These are phyloP conservation scores for Trametes coccinea DNA, from an alignment of 768 basidiomycete genomes.

Conservation along the genomic window DNA sequence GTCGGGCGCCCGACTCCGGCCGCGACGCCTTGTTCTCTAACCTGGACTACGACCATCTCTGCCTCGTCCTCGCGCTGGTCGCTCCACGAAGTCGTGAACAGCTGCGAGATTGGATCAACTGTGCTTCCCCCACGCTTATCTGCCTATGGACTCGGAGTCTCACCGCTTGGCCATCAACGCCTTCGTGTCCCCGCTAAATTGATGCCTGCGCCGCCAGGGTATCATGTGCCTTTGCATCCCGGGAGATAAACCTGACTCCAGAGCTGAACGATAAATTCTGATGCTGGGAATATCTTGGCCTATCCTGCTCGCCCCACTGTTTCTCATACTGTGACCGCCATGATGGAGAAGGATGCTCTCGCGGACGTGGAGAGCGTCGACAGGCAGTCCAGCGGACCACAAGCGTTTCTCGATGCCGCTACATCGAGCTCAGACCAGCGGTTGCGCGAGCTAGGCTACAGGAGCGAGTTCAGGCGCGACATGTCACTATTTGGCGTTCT, in stretches of 20 bases:
- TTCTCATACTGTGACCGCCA: not conserved
- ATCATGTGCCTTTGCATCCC: conserved; percentile 4
- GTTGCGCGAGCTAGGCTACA: conserved; percentile 53
- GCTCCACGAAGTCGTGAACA: too few species aligned
- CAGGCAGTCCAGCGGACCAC: not conserved
- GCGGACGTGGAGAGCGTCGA: conserved; percentile 17
- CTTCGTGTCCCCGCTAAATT: too few species aligned
- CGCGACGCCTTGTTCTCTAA: not conserved
- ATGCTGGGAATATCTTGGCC: not conserved
- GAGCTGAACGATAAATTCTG: not conserved
- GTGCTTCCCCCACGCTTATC: not conserved
- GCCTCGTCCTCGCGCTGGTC: not conserved
- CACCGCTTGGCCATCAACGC: not conserved
- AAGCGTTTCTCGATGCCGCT: not conserved
- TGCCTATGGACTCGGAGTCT: too few species aligned
- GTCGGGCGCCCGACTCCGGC: not conserved
- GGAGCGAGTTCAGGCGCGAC: conserved; percentile 55
- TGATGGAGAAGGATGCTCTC: conserved; percentile 6
- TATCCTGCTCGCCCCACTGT: not conserved
- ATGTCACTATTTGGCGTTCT: conserved; percentile 61
- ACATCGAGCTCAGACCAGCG: conserved; percentile 38
- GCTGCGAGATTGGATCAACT: not conserved
- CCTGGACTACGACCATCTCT: not conserved
- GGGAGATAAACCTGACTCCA: not conserved
- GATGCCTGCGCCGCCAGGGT: not conserved